Evolutionary conservation across 139 green algal genomes (phyloP), one percentile per base, ranked within the genome.

Genomic region (Edaphochlamys debaryana): DNA sequence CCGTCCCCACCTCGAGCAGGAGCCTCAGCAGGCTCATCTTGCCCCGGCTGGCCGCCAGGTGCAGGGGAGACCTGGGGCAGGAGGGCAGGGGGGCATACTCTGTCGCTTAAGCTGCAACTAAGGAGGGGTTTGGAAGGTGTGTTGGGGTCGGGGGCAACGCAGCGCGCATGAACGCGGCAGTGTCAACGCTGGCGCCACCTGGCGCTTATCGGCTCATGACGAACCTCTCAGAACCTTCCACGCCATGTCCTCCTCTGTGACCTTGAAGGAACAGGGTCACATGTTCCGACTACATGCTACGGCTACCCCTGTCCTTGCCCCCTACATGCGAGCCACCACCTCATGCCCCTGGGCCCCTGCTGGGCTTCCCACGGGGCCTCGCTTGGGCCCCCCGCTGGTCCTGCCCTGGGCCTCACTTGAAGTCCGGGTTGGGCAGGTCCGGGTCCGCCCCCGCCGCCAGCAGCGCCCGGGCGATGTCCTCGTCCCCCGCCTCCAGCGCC

Each of bases 351-450:
- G 45, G 9, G 11, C 45, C 45, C 45, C 45, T 54, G 45, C 45
- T 54, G 45, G 45, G 45, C 45, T 13, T 22, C 45, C 45, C 45
- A 54, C 45, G 11, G 11, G 11, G 13, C 45, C 45, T 13, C 45
- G 13, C 11, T 54, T 13, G 11, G 11, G 11, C 45, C 13, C 13
- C 45, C 45, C 13, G 45, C 69, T 23, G 19, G 5, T n/a, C 36
- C 15, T 25, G 3, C 66, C 4, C 34, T 22, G 2, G 20, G 2
- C 67, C 67, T 37, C 56, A 80, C 75, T 79, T 90, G 74, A 92
- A 92, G 70, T 95, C 92, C 45, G 88, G 86, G 81, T 79, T 90
- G 22, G 81, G 62, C 48, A 71, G 63, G 79, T 93, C 90, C 23
- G 87, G 58, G 73, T 94, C 82, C 1, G 91, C 91, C 0, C 69